Evolutionary conservation across 306 rosid species (phyloP).

Genomic region (Trifolium pratense): DNA sequence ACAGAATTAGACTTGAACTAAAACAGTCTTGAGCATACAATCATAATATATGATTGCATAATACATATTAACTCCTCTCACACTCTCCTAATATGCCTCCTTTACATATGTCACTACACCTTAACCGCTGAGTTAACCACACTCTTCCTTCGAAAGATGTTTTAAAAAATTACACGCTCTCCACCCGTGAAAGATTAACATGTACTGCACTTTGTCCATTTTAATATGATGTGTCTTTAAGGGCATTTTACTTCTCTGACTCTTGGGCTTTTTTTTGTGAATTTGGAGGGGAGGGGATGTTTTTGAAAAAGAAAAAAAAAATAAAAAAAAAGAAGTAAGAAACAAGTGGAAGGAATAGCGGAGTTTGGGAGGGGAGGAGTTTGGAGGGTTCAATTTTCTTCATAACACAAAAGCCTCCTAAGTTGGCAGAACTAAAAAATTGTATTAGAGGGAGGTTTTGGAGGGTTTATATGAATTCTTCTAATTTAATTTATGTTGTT

Average conservation of each 20-base stretch:
- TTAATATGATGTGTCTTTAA: neutral
- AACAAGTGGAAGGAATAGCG: too few relatives aligned
- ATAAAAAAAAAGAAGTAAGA: too few relatives aligned
- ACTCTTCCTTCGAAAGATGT: neutral
- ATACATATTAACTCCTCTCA: neutral
- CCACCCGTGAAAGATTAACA: neutral
- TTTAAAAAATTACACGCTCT: neutral
- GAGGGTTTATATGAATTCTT: too few relatives aligned
- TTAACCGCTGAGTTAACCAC: neutral
- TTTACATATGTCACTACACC: neutral
- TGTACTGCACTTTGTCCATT: neutral
- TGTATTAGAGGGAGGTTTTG: too few relatives aligned
- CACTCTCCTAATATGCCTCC: neutral
- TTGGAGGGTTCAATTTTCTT: too few relatives aligned
- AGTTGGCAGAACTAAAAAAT: too few relatives aligned
- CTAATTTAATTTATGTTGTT: too few relatives aligned
- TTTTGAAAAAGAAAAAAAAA: too few relatives aligned
- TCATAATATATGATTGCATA: neutral
- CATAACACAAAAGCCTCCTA: too few relatives aligned
- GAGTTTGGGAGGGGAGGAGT: too few relatives aligned
- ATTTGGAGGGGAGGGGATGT: too few relatives aligned
- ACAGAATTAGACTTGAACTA: neutral
- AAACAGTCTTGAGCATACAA: constrained; percentile 10
- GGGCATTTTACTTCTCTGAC: neutral
- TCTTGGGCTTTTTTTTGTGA: neutral